Base-by-base conservation (phyloP, 805 yeast species). In the Wickerhamiella azyma region DNA sequence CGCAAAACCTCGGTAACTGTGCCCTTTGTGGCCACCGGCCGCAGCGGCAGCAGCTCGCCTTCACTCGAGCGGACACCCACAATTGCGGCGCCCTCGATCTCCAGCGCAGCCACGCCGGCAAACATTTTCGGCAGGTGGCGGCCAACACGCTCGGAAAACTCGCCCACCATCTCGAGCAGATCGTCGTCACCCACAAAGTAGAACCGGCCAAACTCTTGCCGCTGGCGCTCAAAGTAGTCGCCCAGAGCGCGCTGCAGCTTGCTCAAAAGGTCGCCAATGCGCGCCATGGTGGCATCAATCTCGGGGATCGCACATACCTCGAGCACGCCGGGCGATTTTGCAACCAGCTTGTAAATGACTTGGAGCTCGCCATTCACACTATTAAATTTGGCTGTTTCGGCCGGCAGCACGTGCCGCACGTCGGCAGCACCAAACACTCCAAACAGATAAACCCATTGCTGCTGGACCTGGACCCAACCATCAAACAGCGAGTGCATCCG, bases 181-280 rank as follows among this genome's bases (percentile, higher is more conserved):
- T 89, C 96, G 49, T 86, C 95, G 58, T 89, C 89, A 5, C 96
- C 96, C 24, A 89, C 65, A 57, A 89, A 88, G 55, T 80, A 86
- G 47, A 86, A 79, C 40, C 96, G 69, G 1, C 95, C 88, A 55
- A 81, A 89, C 1, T 69, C 49, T 37, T 73, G 79, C 51, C 97
- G 66, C 58, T 88, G 94, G 33, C 72, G 73, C 53, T 88, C 96
- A 28, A 89, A 65, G 58, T 78, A 89, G 8, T 84, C 89, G 10
- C 77, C 69, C 11, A 89, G 66, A 0, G 95, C 79, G 45, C 70
- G 73, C 39, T 78, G 71, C 1, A 85, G 72, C 51, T 70, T 75
- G 5, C 52, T 54, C 26, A 88, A 65, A n/a, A 79, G 69, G 0
- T 77, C 83, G 3, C 69, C 56, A 2, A 76, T 55, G 37, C 77